Evolutionary conservation across 331 rosid species (phyloP).

Genomic region (Dryas integrifolia): DNA sequence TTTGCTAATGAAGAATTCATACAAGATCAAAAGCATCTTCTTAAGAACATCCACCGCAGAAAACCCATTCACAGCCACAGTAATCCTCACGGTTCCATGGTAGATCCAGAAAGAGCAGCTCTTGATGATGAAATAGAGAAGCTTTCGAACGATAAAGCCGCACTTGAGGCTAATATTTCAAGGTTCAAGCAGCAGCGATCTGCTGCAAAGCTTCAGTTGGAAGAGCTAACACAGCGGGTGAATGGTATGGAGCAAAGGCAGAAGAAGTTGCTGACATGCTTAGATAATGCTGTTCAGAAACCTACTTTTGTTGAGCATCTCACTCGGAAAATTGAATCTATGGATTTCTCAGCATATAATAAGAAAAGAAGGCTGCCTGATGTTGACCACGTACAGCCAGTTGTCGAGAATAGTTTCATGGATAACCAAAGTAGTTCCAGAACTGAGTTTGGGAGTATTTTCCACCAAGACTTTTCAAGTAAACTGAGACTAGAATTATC

Average conservation of each 20-base stretch:
- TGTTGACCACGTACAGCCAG: slow-evolving; percentile 45
- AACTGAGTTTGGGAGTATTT: slow-evolving; percentile 61
- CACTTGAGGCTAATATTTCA: slow-evolving; percentile 61
- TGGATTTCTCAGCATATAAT: slow-evolving; percentile 71
- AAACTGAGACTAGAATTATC: slow-evolving; percentile 81
- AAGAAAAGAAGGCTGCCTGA: slow-evolving; percentile 89
- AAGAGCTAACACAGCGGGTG: slow-evolving; percentile 52
- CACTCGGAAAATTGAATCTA: slow-evolving; percentile 63
- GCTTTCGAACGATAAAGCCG: slow-evolving; percentile 58
- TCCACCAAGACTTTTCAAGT: slow-evolving; percentile 77
- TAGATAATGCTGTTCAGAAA: slow-evolving; percentile 68
- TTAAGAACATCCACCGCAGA: slow-evolving; percentile 88
- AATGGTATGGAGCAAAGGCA: slow-evolving; percentile 69
- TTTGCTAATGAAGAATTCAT: slow-evolving; percentile 88
- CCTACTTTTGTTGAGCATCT: slow-evolving; percentile 65
- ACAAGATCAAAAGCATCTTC: slow-evolving; percentile 90
- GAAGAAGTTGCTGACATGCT: slow-evolving; percentile 42
- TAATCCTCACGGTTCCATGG: slow-evolving; percentile 70
- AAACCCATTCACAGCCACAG: slow-evolving; percentile 99
- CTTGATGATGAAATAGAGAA: slow-evolving; percentile 84
- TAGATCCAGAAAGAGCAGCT: slow-evolving; percentile 82
- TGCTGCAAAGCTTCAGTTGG: slow-evolving; percentile 57
- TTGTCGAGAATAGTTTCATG: slow-evolving; percentile 50
- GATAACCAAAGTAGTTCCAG: slow-evolving; percentile 65
- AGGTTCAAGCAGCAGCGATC: slow-evolving; percentile 54